Percentiles rank a stretch among this genome's conserved stretches.
Evolutionary conservation across 192 early-diverging fungal genomes (phyloP).

Genomic region (Coemansia sp.): DNA sequence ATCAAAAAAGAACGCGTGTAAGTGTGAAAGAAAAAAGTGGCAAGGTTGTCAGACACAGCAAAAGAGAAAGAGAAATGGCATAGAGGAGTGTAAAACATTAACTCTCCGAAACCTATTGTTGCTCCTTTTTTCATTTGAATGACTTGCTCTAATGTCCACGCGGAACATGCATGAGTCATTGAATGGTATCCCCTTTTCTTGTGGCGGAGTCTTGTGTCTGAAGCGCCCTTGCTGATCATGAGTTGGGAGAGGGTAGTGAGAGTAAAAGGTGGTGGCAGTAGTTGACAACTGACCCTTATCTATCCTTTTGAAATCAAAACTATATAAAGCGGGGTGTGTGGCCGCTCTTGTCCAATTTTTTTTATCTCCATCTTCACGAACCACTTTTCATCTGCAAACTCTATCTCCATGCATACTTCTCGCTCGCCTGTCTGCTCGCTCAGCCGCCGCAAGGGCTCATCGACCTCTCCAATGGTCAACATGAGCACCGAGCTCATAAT

Average conservation of each 20-base stretch:
- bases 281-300: too few relatives aligned
- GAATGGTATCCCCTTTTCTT: background rate
- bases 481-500: constrained; percentile 5
- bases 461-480: background rate
- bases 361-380: constrained; percentile 8
- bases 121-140: background rate
- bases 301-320: too few relatives aligned
- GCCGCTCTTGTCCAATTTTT: background rate
- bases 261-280: too few relatives aligned
- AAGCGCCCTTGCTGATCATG: background rate
- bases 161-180: background rate
- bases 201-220: background rate
- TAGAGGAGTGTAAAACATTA: background rate
- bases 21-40: background rate
- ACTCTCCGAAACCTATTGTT: background rate
- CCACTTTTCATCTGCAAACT: constrained; percentile 11
- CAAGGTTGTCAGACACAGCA: background rate
- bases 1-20: too few relatives aligned
- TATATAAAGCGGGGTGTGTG: background rate
- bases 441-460: background rate
- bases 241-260: too few relatives aligned
- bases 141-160: background rate
- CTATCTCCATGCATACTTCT: background rate
- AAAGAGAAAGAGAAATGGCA: background rate
- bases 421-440: background rate